Evolutionary conservation across 2,329 filamentous ascomycete species (phyloP).

Genomic region (Xylaria hypoxylon): DNA sequence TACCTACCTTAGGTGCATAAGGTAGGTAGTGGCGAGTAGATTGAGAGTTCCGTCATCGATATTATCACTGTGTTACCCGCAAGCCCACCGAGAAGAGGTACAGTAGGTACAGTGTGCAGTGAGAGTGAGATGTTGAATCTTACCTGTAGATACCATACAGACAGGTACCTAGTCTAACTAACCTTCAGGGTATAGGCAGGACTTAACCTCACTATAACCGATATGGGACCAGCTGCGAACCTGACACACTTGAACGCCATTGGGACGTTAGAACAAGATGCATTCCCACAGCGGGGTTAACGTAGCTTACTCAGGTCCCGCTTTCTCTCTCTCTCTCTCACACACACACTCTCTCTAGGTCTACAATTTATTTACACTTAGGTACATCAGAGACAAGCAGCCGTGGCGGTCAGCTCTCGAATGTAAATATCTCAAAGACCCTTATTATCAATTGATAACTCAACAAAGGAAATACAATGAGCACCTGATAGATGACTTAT

Average conservation of each 20-base stretch:
- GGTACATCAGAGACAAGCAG: slow-evolving; percentile 3
- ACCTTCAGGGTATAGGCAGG: not conserved
- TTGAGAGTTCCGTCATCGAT: slow-evolving; percentile 13
- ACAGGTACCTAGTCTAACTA: not conserved
- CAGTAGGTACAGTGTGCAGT: slow-evolving; percentile 26
- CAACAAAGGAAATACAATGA: not conserved
- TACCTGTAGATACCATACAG: not conserved
- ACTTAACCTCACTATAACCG: slow-evolving; percentile 16
- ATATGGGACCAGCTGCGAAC: slow-evolving; percentile 17
- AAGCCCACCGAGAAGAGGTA: not conserved
- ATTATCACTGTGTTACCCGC: slow-evolving; percentile 28
- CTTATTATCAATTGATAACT: not conserved
- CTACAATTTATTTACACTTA: slow-evolving; percentile 4
- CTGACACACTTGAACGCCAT: slow-evolving; percentile 15
- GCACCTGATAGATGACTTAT: not conserved
- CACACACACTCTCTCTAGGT: not conserved
- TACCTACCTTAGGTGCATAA: not conserved
- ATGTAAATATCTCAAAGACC: no score
- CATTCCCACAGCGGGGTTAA: slow-evolving; percentile 36
- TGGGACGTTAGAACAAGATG: slow-evolving; percentile 20
- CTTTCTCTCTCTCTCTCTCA: slow-evolving; percentile 21
- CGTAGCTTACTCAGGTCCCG: slow-evolving; percentile 40
- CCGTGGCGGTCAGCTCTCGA: slow-evolving; percentile 10
- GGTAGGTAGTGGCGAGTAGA: slow-evolving; percentile 25
- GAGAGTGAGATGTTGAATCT: no score